phyloP scores from a whole-genome alignment of 176 grass and related monocot species.

The Microstegium vimineum region DNA sequence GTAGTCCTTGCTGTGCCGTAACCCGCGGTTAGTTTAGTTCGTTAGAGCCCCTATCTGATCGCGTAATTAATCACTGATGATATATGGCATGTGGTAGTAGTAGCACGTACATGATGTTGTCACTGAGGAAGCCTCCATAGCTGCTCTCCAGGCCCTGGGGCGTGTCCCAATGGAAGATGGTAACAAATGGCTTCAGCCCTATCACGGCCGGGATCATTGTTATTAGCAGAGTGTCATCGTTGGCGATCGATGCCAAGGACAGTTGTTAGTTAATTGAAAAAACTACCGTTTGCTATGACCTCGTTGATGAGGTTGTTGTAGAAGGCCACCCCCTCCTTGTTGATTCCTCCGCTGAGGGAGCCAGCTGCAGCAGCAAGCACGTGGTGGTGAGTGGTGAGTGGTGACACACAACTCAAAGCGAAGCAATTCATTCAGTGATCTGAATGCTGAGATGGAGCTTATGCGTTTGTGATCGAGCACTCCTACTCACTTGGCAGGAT shows the following conservation, averaged over 20 bases:
- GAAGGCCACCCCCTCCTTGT: slow-evolving; percentile 54
- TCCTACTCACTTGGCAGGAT: slow-evolving; percentile 64
- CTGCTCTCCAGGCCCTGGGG: slow-evolving; percentile 62
- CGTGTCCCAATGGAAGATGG: slow-evolving; percentile 75
- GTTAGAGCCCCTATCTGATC: neutral
- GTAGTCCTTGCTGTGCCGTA: slow-evolving; percentile 67
- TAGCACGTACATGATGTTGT: slow-evolving; percentile 48
- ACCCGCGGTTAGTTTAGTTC: neutral
- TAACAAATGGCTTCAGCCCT: slow-evolving; percentile 63
- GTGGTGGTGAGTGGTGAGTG: too few species aligned
- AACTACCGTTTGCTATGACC: slow-evolving; percentile 44
- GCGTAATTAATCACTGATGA: neutral
- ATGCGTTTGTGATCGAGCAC: too few species aligned
- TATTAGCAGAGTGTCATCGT: neutral
- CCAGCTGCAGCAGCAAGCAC: slow-evolving; percentile 40
- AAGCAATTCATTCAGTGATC: too few species aligned
- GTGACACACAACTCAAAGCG: neutral
- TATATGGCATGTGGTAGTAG: neutral
- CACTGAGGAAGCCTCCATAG: slow-evolving; percentile 68
- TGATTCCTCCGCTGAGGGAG: slow-evolving; percentile 55
- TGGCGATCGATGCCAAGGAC: neutral
- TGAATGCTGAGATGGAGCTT: neutral
- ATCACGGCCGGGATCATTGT: too few species aligned
- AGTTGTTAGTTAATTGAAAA: neutral
- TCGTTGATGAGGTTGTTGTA: slow-evolving; percentile 79